Evolutionary conservation across 2,329 filamentous ascomycete genomes (phyloP).

Genomic region (Penicillium nordicum): DNA sequence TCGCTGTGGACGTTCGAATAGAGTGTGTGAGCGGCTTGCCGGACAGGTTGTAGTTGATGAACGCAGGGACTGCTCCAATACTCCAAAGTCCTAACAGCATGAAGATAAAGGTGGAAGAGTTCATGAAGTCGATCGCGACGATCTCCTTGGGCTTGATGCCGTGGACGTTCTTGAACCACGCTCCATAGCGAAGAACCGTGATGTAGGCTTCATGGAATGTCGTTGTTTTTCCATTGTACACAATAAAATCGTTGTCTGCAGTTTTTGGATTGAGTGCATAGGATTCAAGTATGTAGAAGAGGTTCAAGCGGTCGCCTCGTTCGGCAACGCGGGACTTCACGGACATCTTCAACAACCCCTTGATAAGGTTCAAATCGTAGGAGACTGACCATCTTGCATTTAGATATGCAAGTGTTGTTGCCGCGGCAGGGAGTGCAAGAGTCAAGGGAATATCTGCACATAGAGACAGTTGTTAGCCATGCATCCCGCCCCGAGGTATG

Average conservation of each 20-base stretch:
- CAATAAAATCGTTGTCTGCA: conserved; percentile 54
- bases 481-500: background rate
- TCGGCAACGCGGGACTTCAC: conserved; percentile 49
- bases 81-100: conserved; percentile 76
- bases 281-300: conserved; percentile 73
- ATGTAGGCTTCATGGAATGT: conserved; percentile 76
- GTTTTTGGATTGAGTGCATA: conserved; percentile 58
- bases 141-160: conserved; percentile 68
- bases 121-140: conserved; percentile 77
- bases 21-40: conserved; percentile 71
- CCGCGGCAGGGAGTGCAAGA: conserved; percentile 57
- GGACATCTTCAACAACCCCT: conserved; percentile 49
- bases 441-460: conserved; percentile 36
- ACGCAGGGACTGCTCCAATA: conserved; percentile 76
- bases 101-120: conserved; percentile 74
- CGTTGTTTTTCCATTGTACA: conserved; percentile 66
- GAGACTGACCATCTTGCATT: conserved; percentile 67
- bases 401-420: conserved; percentile 70
- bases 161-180: conserved; percentile 66
- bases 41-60: conserved; percentile 82
- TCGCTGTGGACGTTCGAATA: conserved; percentile 63
- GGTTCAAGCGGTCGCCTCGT: conserved; percentile 60
- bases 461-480: conserved; percentile 3
- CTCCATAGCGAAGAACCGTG: conserved; percentile 65
- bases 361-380: conserved; percentile 64